A percentile compares a stretch with the other conserved stretches of the same genome.
Evolutionary conservation across 2,329 filamentous ascomycete species (phyloP).

Genomic region (Verruconis gallopava): DNA sequence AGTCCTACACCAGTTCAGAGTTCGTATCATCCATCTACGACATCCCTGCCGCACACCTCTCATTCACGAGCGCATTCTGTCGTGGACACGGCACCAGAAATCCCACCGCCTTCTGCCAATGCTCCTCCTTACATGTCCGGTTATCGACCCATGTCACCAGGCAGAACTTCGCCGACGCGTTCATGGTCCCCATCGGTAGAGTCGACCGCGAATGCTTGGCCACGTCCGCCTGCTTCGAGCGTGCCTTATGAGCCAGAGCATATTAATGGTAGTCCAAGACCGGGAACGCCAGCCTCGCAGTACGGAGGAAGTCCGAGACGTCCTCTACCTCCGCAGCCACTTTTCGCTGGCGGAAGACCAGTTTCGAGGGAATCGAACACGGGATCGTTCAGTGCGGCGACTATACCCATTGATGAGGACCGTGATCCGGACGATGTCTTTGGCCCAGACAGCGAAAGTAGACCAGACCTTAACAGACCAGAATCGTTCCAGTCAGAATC

Average conservation of each 20-base stretch:
- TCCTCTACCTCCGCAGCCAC: slow-evolving; percentile 75
- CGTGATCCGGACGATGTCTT: slow-evolving; percentile 58
- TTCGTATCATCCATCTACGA: slow-evolving; percentile 37
- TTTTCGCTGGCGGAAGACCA: slow-evolving; percentile 50
- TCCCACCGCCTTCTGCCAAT: slow-evolving; percentile 46
- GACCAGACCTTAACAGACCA: slow-evolving; percentile 47
- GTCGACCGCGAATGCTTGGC: slow-evolving; percentile 37
- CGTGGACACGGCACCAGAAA: slow-evolving; percentile 35
- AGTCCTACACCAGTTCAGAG: slow-evolving; percentile 32
- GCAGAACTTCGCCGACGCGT: slow-evolving; percentile 36
- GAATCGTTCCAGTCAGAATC: slow-evolving; percentile 50
- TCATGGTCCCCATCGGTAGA: slow-evolving; percentile 40
- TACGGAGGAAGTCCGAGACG: slow-evolving; percentile 78
- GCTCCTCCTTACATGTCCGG: slow-evolving; percentile 45
- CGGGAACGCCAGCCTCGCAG: slow-evolving; percentile 77
- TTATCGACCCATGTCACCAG: slow-evolving; percentile 36
- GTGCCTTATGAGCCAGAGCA: slow-evolving; percentile 75
- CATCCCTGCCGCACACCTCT: slow-evolving; percentile 24
- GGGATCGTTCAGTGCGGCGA: slow-evolving; percentile 45
- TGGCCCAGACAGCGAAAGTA: slow-evolving; percentile 44
- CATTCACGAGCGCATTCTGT: slow-evolving; percentile 36
- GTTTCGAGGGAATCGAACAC: slow-evolving; percentile 29
- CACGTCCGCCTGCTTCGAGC: slow-evolving; percentile 56
- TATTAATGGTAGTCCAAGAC: slow-evolving; percentile 77
- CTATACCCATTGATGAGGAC: slow-evolving; percentile 51